Evolutionary conservation across 2,329 filamentous ascomycete genomes (phyloP).

Genomic region (Teratosphaeria destructans): DNA sequence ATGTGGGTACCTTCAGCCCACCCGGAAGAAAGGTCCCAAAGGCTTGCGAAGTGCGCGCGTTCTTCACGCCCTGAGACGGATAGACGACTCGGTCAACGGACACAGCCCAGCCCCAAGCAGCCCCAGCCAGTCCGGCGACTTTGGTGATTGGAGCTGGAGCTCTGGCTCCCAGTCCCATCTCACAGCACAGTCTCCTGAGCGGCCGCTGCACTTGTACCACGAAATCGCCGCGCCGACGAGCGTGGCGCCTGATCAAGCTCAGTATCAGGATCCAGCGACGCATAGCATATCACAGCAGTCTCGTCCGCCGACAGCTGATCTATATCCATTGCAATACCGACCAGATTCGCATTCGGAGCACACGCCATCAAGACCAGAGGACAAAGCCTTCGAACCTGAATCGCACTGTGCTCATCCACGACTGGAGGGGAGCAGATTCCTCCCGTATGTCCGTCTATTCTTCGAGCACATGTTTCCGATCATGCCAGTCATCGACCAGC

Average conservation of each 20-base stretch:
- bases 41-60: slow-evolving; percentile 25
- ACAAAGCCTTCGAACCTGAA: background rate
- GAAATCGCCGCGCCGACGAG: background rate
- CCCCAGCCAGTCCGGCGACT: slow-evolving; percentile 9
- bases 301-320: too few relatives aligned
- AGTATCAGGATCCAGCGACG: slow-evolving; percentile 2
- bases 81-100: slow-evolving; percentile 21
- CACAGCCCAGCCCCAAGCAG: slow-evolving; percentile 17
- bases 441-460: slow-evolving; percentile 26
- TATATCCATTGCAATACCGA: background rate
- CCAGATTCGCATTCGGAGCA: background rate
- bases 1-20: slow-evolving; percentile 26
- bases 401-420: slow-evolving; percentile 6
- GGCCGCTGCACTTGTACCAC: background rate
- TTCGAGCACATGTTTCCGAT: slow-evolving; percentile 27
- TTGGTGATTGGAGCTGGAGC: slow-evolving; percentile 22
- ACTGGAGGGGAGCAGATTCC: slow-evolving; percentile 17
- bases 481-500: slow-evolving; percentile 26
- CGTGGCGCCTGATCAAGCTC: slow-evolving; percentile 7
- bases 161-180: slow-evolving; percentile 6
- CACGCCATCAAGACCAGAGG: too few relatives aligned
- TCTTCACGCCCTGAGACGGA: slow-evolving; percentile 23
- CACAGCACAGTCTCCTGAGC: background rate
- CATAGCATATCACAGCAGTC: background rate
- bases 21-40: slow-evolving; percentile 29